Conservation (phyloP, 1,139 yeast genomes). For the Hansenula sp. region DNA sequence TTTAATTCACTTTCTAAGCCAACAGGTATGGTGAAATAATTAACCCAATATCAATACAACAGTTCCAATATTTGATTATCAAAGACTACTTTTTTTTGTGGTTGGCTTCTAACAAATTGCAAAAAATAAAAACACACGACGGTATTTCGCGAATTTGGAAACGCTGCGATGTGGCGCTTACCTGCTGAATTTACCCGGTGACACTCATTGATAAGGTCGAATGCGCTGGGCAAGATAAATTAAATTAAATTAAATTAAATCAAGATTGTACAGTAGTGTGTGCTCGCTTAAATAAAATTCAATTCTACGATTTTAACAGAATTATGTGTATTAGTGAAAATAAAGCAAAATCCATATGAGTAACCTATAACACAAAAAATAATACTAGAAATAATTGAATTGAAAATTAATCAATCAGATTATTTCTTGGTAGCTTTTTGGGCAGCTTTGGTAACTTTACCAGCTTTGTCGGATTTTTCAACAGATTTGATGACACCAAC, state of each 20-base stretch:
- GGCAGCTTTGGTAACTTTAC: conserved; percentile 99
- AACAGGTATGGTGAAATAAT: no score
- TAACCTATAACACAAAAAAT: not conserved
- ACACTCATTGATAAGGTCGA: not conserved
- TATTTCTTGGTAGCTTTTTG: conserved; percentile 97
- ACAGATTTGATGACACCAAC: conserved; percentile 99
- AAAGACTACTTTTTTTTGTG: no score
- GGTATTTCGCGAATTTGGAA: not conserved
- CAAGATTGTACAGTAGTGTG: no score
- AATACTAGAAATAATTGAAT: not conserved
- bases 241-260: no score
- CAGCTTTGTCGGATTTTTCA: conserved; percentile 87
- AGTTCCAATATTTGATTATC: no score
- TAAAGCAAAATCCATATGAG: not conserved
- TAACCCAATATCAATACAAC: no score
- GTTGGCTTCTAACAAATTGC: not conserved
- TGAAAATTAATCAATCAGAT: conserved; percentile 24
- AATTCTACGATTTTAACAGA: no score
- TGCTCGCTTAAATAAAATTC: no score
- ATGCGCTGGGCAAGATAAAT: no score
- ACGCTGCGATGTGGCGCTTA: not conserved
- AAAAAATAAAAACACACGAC: not conserved
- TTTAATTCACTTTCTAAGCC: no score
- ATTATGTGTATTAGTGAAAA: not conserved
- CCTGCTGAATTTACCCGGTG: not conserved